Conservation (phyloP, 2,329 filamentous ascomycete species). For the Phaeoacremonium minimum region DNA sequence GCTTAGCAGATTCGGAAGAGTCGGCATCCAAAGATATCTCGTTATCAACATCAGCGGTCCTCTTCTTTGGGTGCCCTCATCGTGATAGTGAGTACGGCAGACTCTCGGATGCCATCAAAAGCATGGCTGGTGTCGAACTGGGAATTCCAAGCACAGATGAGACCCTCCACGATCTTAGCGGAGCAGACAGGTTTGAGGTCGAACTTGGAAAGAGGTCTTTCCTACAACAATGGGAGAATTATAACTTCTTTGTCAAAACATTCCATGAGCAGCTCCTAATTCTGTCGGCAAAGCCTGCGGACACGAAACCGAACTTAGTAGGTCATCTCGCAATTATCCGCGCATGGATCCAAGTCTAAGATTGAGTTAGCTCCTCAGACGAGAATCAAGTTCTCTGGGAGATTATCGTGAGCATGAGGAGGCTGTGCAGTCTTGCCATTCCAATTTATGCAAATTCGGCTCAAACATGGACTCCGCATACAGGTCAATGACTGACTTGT, state of each 20-base stretch:
- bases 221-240: slow-evolving; percentile 22
- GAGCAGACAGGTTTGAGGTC: slow-evolving; percentile 12
- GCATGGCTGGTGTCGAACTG: slow-evolving; percentile 19
- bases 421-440: slow-evolving; percentile 30
- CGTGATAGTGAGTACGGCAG: slow-evolving; percentile 19
- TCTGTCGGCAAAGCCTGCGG: slow-evolving; percentile 1
- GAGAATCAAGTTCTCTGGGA: slow-evolving; percentile 21
- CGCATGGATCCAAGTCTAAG: slow-evolving; percentile 4
- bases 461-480: slow-evolving; percentile 20
- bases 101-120: slow-evolving; percentile 19
- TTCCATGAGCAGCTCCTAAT: slow-evolving; percentile 18
- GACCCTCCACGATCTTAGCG: slow-evolving; percentile 19
- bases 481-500: slow-evolving; percentile 13
- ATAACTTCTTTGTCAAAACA: slow-evolving; percentile 25
- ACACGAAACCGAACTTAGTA: slow-evolving; percentile 4
- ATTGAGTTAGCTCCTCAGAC: slow-evolving; percentile 13
- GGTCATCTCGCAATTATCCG: background rate
- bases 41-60: slow-evolving; percentile 16
- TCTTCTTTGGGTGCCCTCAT: slow-evolving; percentile 24
- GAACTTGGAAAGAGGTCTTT: slow-evolving; percentile 19
- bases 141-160: slow-evolving; percentile 14
- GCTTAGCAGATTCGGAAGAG: slow-evolving; percentile 18
- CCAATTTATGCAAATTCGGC: slow-evolving; percentile 33
- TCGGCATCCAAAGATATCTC: slow-evolving; percentile 18
- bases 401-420: slow-evolving; percentile 23